Percentiles rank a stretch among this genome's conserved stretches.
Evolutionary conservation across 1,139 yeast species (phyloP).

Genomic region (Schwanniomyces etchellsii): DNA sequence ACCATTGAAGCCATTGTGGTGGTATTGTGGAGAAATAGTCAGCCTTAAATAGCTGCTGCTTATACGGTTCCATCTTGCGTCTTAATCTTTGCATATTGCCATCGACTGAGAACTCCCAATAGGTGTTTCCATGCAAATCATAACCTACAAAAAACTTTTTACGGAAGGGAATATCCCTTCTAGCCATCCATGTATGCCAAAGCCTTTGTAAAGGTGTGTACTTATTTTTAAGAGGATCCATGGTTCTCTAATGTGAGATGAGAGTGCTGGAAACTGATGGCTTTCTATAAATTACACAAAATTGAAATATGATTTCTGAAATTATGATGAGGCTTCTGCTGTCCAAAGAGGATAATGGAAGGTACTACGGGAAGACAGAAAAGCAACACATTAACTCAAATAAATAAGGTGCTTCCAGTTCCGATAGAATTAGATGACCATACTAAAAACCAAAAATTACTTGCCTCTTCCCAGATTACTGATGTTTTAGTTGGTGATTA

Average conservation of each 20-base stretch:
- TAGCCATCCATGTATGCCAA: constrained; percentile 54
- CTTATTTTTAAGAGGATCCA: constrained; percentile 34
- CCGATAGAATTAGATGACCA: constrained; percentile 33
- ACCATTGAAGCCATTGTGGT: constrained; percentile 83
- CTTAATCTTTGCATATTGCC: constrained; percentile 42
- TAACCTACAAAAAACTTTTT: constrained; percentile 58
- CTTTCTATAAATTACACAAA: constrained; percentile 1
- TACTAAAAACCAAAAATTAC: constrained; percentile 20
- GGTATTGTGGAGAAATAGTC: constrained; percentile 49
- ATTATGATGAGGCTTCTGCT: too few species aligned
- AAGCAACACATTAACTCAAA: not conserved
- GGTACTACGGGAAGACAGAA: not conserved
- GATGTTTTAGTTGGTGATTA: constrained; percentile 36
- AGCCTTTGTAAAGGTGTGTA: constrained; percentile 40
- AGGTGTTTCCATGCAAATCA: constrained; percentile 76
- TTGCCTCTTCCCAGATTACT: constrained; percentile 21
- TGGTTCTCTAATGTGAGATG: constrained; percentile 5
- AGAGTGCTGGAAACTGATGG: not conserved
- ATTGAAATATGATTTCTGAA: not conserved
- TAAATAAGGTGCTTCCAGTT: constrained; percentile 31
- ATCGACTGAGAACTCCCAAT: constrained; percentile 70
- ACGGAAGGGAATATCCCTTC: constrained; percentile 63
- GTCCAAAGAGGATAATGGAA: too few species aligned
- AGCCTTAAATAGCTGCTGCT: constrained; percentile 34
- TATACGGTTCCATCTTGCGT: constrained; percentile 45